Evolutionary conservation across 768 basidiomycete genomes (phyloP).

Genomic region (Calocera viscosa): DNA sequence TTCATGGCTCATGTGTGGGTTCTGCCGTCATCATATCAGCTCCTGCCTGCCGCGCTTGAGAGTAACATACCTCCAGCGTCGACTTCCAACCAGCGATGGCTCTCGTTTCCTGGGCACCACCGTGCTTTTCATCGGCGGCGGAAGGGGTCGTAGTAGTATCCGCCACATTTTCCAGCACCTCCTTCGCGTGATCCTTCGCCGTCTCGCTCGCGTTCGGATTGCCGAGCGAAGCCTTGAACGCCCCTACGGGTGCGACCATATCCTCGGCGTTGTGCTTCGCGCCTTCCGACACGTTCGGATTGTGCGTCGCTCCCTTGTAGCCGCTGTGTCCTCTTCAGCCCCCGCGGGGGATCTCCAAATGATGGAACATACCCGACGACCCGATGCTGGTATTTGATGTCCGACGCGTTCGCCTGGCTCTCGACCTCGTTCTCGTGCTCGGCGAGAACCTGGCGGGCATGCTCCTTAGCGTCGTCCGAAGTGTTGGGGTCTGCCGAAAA

Average conservation of each 20-base stretch:
- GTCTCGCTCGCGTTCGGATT: neutral
- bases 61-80: neutral
- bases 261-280: neutral
- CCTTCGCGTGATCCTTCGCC: neutral
- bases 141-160: neutral
- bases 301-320: neutral
- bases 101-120: neutral
- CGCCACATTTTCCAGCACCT: neutral
- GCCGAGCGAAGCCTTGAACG: neutral
- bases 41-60: neutral
- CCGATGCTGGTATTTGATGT: neutral
- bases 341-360: neutral
- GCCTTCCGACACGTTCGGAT: neutral
- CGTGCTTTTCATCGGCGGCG: neutral
- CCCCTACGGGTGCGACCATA: neutral
- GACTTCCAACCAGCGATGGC: neutral
- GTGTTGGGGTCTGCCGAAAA: constrained; percentile 1
- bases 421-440: neutral
- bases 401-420: neutral
- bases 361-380: neutral
- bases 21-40: neutral
- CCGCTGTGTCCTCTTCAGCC: neutral
- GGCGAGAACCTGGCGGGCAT: constrained; percentile 13
- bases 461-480: constrained; percentile 17
- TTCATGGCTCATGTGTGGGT: neutral